phyloP scores from a whole-genome alignment of 148 eudicot species.

The Tetragonia tetragonoides region DNA sequence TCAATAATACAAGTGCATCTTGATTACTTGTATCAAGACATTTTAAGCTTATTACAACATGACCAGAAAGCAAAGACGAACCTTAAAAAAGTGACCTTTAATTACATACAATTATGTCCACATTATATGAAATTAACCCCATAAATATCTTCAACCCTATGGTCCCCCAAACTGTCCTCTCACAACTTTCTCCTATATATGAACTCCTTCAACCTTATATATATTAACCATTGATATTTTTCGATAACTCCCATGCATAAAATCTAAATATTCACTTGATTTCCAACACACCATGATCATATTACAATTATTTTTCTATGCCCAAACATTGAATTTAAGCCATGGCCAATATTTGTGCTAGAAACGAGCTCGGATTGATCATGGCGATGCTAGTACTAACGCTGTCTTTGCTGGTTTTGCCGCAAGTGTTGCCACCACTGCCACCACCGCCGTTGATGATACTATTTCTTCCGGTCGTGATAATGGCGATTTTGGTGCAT shows the following conservation, averaged over 20 bases:
- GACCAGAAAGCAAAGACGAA: constrained; percentile 4
- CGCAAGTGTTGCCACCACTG: constrained; percentile 29
- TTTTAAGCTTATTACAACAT: too few relatives aligned
- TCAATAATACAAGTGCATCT: constrained; percentile 16
- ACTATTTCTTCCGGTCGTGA: constrained; percentile 32
- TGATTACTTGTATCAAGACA: constrained; percentile 27
- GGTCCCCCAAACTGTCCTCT: constrained; percentile 16
- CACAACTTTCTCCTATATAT: not conserved
- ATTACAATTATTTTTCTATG: not conserved
- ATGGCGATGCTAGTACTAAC: constrained; percentile 21
- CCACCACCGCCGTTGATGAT: constrained; percentile 33
- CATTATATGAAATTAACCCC: constrained; percentile 18
- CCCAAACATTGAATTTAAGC: not conserved
- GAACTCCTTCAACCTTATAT: not conserved
- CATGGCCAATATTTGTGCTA: not conserved
- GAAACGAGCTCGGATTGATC: constrained; percentile 10
- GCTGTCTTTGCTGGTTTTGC: constrained; percentile 23
- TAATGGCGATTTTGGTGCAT: constrained; percentile 30
- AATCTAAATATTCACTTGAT: too few relatives aligned
- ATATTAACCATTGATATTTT: too few relatives aligned
- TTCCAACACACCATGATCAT: not conserved
- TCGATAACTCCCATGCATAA: too few relatives aligned
- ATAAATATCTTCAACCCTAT: constrained; percentile 6
- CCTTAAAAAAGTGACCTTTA: not conserved
- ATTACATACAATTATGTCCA: not conserved